These are phyloP conservation scores for Tympanopsis confertula DNA, from an alignment of 2,329 filamentous ascomycete species.

Conservation along the genomic window DNA sequence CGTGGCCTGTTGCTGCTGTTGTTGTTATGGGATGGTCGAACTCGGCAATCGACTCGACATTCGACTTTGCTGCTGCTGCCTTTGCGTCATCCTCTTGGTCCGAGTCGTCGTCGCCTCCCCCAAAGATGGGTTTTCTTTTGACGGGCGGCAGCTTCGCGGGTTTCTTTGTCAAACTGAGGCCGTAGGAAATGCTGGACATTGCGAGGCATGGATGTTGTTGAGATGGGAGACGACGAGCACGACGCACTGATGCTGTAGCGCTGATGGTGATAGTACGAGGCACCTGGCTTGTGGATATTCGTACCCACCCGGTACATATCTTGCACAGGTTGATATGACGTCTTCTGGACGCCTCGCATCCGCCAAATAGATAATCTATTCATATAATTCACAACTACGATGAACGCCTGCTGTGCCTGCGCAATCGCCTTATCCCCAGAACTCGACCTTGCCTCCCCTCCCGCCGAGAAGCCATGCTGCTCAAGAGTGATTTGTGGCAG, in stretches of 20 bases:
- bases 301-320: too few relatives aligned
- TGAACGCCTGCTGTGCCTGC: conserved; percentile 58
- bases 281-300: too few relatives aligned
- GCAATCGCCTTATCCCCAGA: conserved; percentile 46
- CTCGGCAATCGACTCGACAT: conserved; percentile 46
- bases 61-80: conserved; percentile 16
- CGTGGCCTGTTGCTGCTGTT: conserved; percentile 10
- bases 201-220: too few relatives aligned
- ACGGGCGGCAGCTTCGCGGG: conserved; percentile 34
- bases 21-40: conserved; percentile 35
- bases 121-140: conserved; percentile 45
- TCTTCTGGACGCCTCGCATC: too few relatives aligned
- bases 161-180: conserved; percentile 52
- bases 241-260: too few relatives aligned
- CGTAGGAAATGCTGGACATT: conserved; percentile 33
- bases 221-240: too few relatives aligned
- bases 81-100: conserved; percentile 33
- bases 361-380: conserved; percentile 2
- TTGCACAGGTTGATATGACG: too few relatives aligned
- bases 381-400: conserved; percentile 2
- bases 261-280: too few relatives aligned
- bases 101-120: conserved; percentile 38
- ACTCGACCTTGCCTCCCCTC: conserved; percentile 35
- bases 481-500: conserved; percentile 57
- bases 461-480: conserved; percentile 61